A percentile compares a stretch with the other conserved stretches of the same genome.
phyloP scores from a whole-genome alignment of 1,284 basidiomycete species.

The Cutaneotrichosporon dermatis region DNA sequence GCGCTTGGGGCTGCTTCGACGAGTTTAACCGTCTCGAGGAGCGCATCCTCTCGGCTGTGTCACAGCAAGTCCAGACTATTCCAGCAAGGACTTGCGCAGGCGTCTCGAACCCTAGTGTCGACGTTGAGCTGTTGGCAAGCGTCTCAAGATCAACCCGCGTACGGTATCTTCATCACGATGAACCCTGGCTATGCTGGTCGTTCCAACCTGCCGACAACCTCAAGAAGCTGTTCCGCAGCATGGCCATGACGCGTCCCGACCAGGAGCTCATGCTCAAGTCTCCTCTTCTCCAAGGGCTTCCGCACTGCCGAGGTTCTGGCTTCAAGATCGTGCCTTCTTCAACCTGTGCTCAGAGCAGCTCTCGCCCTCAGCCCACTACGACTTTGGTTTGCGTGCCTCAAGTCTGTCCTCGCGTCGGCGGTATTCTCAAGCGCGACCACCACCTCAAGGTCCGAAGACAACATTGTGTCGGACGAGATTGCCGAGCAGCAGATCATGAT shows the following conservation, averaged over 20 bases:
- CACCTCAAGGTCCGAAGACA: slow-evolving; percentile 48
- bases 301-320: slow-evolving; percentile 92
- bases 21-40: slow-evolving; percentile 98
- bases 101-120: slow-evolving; percentile 77
- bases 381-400: slow-evolving; percentile 98
- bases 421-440: slow-evolving; percentile 92
- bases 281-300: slow-evolving; percentile 99
- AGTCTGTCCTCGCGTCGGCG: slow-evolving; percentile 92
- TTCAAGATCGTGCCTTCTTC: slow-evolving; percentile 97
- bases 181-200: slow-evolving; percentile 97
- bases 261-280: slow-evolving; percentile 99
- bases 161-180: slow-evolving; percentile 98
- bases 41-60: slow-evolving; percentile 94
- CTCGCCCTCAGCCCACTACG: slow-evolving; percentile 95
- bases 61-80: slow-evolving; percentile 99
- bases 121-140: slow-evolving; percentile 96
- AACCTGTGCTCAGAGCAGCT: slow-evolving; percentile 96
- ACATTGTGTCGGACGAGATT: slow-evolving; percentile 58
- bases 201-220: slow-evolving; percentile 92
- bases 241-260: slow-evolving; percentile 99
- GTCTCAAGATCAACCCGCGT: slow-evolving; percentile 83
- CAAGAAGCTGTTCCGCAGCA: slow-evolving; percentile 62
- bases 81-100: slow-evolving; percentile 82
- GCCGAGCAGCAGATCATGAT: slow-evolving; percentile 94
- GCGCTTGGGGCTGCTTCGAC: slow-evolving; percentile 98